Evolutionary conservation across 2,329 filamentous ascomycete species (phyloP).

Genomic region (Annulohypoxylon truncatum): DNA sequence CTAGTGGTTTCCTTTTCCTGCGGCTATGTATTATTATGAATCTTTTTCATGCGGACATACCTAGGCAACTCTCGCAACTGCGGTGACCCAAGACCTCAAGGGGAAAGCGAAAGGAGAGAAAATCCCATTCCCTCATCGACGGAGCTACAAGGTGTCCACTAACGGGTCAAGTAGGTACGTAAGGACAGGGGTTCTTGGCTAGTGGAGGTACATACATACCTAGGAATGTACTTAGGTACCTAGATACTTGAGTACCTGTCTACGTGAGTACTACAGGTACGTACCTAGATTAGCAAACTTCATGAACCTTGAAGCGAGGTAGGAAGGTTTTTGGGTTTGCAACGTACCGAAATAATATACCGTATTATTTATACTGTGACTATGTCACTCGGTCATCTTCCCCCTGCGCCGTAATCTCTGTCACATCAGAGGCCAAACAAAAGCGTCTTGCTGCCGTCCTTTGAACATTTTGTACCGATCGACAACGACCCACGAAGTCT

Average conservation of each 20-base stretch:
- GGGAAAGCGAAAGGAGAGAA: not conserved
- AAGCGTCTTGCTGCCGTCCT: constrained; percentile 37
- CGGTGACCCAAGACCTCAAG: constrained; percentile 16
- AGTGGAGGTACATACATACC: not conserved
- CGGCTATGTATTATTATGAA: constrained; percentile 3
- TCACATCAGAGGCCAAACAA: constrained; percentile 39
- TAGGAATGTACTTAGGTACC: too few species aligned
- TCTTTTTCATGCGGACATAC: not conserved
- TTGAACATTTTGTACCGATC: constrained; percentile 41
- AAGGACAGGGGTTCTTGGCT: not conserved
- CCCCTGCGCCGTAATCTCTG: constrained; percentile 38
- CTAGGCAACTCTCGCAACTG: not conserved
- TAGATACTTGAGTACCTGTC: constrained; percentile 2
- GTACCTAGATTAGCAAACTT: not conserved
- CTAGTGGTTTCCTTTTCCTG: constrained; percentile 3
- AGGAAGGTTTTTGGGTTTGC: too few species aligned
- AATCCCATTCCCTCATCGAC: constrained; percentile 6
- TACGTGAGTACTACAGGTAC: not conserved
- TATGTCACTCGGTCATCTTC: constrained; percentile 35
- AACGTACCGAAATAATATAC: constrained; percentile 21
- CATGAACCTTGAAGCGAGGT: too few species aligned
- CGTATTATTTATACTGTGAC: constrained; percentile 31
- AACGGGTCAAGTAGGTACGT: constrained; percentile 1
- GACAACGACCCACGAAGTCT: constrained; percentile 41
- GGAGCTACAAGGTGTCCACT: not conserved